Base-by-base conservation (phyloP, 495 filamentous ascomycete genomes). In the Apodospora peruviana region DNA sequence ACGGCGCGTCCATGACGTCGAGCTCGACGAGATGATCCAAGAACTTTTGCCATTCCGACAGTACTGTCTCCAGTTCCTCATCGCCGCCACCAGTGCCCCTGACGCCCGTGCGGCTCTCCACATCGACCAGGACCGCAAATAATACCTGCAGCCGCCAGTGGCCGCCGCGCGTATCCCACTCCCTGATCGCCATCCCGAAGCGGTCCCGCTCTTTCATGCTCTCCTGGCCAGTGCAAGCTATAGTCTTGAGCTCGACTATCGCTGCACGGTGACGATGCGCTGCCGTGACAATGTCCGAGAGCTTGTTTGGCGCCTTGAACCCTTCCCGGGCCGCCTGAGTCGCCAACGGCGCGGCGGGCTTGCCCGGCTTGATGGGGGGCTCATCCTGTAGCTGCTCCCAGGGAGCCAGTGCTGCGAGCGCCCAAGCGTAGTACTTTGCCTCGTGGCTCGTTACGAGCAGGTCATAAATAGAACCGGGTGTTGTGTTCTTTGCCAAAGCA, bases 71-170 rank as follows among this genome's bases (percentile, higher is more conserved):
- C 22, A 37, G 34, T 42, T 61, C 58, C 27, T 67, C 56, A 32
- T 37, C 14, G 10, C 14, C 14, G n/a, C 24, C 23, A 32, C 23
- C 41, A 27, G 21, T 9, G 53, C 56, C 43, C 54, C 55, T 25
- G 37, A 44, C 24, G 4, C 34, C 39, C 18, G 41, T 46, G 58
- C 51, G 68, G 14, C 71, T 63, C 61, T 78, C 71, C 4, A 79
- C 66, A 56, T 91, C 87, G 11, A 84, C 72, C 10, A 95, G 59
- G 2, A 95, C 60, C 4, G 85, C 75, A 57, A 83, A 82, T 25
- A 95, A 52, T 2, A 87, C 75, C 57, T 88, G 87, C 27, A 82
- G 70, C 58, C 81, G 76, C 93, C 93, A 97, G 48, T 84, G 65
- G 1, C 78, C 74, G 22, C 75, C 72, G 37, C 52, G 63, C 8